phyloP scores from a whole-genome alignment of 2,329 filamentous ascomycete genomes.

The Colletotrichum chrysophilum region DNA sequence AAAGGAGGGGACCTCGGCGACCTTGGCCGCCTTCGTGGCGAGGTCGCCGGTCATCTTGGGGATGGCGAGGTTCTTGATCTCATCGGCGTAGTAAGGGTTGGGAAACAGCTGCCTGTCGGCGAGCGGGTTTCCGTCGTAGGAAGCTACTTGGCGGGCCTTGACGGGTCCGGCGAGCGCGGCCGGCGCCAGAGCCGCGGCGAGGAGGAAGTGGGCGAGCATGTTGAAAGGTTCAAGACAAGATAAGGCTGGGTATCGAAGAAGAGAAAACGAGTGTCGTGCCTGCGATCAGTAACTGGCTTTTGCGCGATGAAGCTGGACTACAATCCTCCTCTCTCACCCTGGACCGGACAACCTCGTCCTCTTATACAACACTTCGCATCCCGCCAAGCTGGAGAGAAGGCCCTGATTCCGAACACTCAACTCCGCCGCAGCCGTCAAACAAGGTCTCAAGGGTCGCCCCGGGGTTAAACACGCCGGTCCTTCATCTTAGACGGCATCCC shows the following conservation, averaged over 20 bases:
- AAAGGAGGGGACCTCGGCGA: slow-evolving; percentile 34
- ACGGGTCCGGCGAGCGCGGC: slow-evolving; percentile 9
- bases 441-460: background rate
- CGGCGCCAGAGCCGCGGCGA: slow-evolving; percentile 15
- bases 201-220: slow-evolving; percentile 4
- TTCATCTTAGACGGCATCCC: background rate
- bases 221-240: background rate
- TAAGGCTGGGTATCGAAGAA: background rate
- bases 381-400: slow-evolving; percentile 6
- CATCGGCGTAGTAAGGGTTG: slow-evolving; percentile 40
- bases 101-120: slow-evolving; percentile 36
- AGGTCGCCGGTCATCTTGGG: slow-evolving; percentile 55
- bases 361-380: background rate
- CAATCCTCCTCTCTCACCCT: background rate
- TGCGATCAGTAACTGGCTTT: background rate
- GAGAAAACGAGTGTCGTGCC: background rate
- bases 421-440: background rate
- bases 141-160: slow-evolving; percentile 7
- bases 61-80: slow-evolving; percentile 51
- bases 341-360: background rate
- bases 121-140: slow-evolving; percentile 42
- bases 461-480: background rate
- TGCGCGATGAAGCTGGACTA: background rate
- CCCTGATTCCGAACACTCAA: background rate
- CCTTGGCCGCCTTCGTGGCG: slow-evolving; percentile 38